Percentiles rank a stretch among this genome's conserved stretches.
Conservation (phyloP, 345 rosid species). For the Aquilaria yunnanensis region DNA sequence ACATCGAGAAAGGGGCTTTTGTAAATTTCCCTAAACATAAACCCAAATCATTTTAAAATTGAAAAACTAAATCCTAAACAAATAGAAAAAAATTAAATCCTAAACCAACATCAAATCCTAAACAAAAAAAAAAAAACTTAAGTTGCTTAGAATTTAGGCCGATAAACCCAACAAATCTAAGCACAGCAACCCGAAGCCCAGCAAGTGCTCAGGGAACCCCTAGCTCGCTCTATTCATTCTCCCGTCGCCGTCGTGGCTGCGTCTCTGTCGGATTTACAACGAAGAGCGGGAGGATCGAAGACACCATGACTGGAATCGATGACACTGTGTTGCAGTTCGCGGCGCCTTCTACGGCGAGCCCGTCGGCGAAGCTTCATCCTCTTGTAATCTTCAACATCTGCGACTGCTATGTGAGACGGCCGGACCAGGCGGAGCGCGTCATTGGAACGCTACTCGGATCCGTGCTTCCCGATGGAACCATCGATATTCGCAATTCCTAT, state of each 20-base stretch:
- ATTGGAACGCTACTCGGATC: conserved; percentile 98
- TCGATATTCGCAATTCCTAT: conserved; percentile 88
- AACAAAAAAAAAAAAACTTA: no score
- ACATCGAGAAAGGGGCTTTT: no score
- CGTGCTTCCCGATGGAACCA: conserved; percentile 75
- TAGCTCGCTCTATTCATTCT: conserved; percentile 2
- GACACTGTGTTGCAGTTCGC: conserved; percentile 66
- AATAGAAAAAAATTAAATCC: no score
- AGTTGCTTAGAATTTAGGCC: no score
- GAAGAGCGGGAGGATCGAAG: conserved; percentile 1
- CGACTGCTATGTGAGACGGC: conserved; percentile 92
- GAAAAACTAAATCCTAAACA: no score
- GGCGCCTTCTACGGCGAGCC: conserved; percentile 26
- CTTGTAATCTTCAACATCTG: conserved; percentile 88
- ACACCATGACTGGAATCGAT: conserved; percentile 63
- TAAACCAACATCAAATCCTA: no score
- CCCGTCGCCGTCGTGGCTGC: conserved; percentile 5
- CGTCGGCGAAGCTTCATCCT: conserved; percentile 75
- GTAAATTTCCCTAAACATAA: no score
- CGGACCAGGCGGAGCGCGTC: conserved; percentile 89
- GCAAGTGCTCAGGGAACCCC: conserved; percentile 23
- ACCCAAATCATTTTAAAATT: no score
- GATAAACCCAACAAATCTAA: no score
- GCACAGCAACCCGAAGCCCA: background rate
- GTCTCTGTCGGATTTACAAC: background rate